A percentile compares a stretch with the other conserved stretches of the same genome.
Conservation (phyloP, 75 land plant genomes). For the Adiantum capillusveneris region DNA sequence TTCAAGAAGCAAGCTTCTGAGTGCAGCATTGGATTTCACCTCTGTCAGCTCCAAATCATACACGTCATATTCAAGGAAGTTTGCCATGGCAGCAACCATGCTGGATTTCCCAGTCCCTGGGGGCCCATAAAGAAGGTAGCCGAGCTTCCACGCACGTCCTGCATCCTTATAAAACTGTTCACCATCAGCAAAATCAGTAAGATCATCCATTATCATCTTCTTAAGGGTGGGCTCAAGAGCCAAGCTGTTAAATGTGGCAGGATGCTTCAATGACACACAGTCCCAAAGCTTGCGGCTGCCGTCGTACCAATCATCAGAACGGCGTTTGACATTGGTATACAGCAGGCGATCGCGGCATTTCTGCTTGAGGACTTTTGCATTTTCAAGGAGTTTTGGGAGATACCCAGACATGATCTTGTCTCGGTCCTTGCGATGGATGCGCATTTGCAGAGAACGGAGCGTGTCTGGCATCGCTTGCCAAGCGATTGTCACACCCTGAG, state of each 20-base stretch:
- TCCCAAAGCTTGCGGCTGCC: conserved; percentile 14
- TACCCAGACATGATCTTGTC: too few species aligned
- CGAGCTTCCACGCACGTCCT: conserved; percentile 76
- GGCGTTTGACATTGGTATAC: too few species aligned
- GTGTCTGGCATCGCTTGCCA: too few species aligned
- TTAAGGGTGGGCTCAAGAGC: conserved; percentile 60
- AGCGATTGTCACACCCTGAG: too few species aligned
- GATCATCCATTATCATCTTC: conserved; percentile 43
- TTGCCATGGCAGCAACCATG: conserved; percentile 73
- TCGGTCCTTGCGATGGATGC: too few species aligned
- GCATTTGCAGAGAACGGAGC: too few species aligned
- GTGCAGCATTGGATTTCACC: conserved; percentile 42
- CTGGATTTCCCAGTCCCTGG: conserved; percentile 81
- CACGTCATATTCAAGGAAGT: conserved; percentile 52
- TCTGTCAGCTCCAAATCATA: conserved; percentile 70
- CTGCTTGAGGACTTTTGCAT: too few species aligned
- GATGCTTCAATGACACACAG: conserved; percentile 49
- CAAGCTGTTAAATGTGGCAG: conserved; percentile 49
- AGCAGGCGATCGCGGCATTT: too few species aligned
- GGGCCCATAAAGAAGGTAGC: conserved; percentile 59
- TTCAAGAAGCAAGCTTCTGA: conserved; percentile 51
- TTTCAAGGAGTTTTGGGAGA: too few species aligned
- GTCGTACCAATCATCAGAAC: too few species aligned
- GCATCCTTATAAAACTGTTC: conserved; percentile 43
- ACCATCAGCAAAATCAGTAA: conserved; percentile 26